Evolutionary conservation across 225 moss, liverwort and hornwort genomes (phyloP), one percentile per base, ranked within the genome.

Genomic region (Pseudisothecium myosuroides): DNA sequence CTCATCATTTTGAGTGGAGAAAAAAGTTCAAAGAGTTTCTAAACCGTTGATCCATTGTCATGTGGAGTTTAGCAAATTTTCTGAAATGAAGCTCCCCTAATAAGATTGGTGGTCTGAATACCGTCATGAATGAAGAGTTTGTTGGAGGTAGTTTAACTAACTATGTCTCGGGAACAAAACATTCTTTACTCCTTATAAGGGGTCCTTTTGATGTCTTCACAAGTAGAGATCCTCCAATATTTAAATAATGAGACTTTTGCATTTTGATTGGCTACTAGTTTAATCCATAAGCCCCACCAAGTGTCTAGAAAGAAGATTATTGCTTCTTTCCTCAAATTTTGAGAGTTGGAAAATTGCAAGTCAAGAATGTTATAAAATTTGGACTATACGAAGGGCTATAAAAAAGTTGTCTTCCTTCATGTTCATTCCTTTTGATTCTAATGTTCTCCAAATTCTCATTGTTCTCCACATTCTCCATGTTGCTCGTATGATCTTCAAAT

Each of bases 1-100:
- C 6, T 45, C 6, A 74, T 29, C 14, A 41, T 47, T 43, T 17
- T 74, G 4, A 29, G 11, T 29, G 4, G 18, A 29, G 0, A 45
- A 74, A 1, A 18, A 47, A 47, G 0, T 74, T 31, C 1, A 73
- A 0, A 17, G 17, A 47, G 14, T 18, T 17, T 4, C 2, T 31
- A 18, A 28, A 45, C 0, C 0, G 1, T 11, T 17, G 9, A 45
- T 73, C 10, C 1, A 1, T 73, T 73, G 10, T 43, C 17, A 17
- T 0, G 0, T 16, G 1, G 17, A 17, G 0, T 29, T 28, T 6
- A 73, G 4, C 2, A 0, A 45, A 17, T 0, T 28, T 1, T 0
- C 1, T 27, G 2, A 45, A 28, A 0, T 29, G 0, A 15, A 74
- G 28, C 28, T 28, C 17, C 73, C 5, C 9, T 71, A 26, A 41